phyloP scores from a whole-genome alignment of 306 rosid species.

The Fragaria ananassa region DNA sequence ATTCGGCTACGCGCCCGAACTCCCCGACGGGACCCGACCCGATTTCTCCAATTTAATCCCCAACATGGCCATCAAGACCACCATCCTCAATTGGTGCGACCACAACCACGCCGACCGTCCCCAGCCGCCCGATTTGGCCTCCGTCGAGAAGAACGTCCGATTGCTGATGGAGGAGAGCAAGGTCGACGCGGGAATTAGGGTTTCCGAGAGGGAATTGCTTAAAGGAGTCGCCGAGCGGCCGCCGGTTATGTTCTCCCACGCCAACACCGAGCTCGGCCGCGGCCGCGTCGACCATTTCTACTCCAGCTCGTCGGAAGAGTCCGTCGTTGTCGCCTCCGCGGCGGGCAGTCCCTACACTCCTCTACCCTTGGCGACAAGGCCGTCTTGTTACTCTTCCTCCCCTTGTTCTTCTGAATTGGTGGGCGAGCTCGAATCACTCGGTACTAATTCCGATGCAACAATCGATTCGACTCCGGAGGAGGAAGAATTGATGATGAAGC shows the following conservation, averaged over 20 bases:
- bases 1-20: too few relatives aligned
- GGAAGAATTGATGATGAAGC: constrained; percentile 32
- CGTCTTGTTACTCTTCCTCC: constrained; percentile 57
- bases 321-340: constrained; percentile 40
- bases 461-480: constrained; percentile 39
- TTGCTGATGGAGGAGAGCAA: background rate
- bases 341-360: constrained; percentile 52
- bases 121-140: too few relatives aligned
- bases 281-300: constrained; percentile 44
- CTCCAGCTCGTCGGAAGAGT: constrained; percentile 50
- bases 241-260: constrained; percentile 63
- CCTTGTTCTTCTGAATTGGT: constrained; percentile 51
- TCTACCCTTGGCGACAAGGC: constrained; percentile 65
- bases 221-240: constrained; percentile 64
- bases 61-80: too few relatives aligned
- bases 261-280: constrained; percentile 72
- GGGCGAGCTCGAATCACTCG: constrained; percentile 18
- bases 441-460: too few relatives aligned
- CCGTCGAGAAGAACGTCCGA: too few relatives aligned
- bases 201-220: constrained; percentile 36
- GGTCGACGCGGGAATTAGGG: too few relatives aligned
- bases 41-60: too few relatives aligned
- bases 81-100: too few relatives aligned
- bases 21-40: too few relatives aligned
- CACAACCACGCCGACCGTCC: too few relatives aligned